Evolutionary conservation across 331 rosid species (phyloP).

Genomic region (Telfairia occidentalis): DNA sequence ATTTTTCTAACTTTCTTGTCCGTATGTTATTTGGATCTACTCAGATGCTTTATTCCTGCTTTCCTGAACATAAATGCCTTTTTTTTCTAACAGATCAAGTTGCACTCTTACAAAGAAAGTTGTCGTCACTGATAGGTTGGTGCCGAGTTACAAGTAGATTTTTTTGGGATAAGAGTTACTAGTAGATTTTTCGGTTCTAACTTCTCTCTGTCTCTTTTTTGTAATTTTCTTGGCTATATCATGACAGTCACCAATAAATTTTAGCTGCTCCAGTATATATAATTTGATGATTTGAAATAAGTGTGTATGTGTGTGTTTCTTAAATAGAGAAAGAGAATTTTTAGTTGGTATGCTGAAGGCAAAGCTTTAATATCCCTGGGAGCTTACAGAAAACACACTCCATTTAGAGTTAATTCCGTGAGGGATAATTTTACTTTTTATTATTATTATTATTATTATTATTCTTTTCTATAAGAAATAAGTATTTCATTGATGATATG

Average conservation of each 20-base stretch:
- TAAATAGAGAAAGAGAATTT: not conserved
- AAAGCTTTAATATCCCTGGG: not conserved
- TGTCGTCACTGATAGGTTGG: conserved; percentile 85
- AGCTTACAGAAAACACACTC: not conserved
- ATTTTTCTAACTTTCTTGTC: conserved; percentile 15
- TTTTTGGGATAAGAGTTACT: not conserved
- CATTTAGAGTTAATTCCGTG: not conserved
- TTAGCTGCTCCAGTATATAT: not conserved
- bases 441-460: no score
- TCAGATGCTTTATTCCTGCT: conserved; percentile 12
- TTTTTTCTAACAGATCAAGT: conserved; percentile 42
- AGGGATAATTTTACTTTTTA: no score
- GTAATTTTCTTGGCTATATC: conserved; percentile 2
- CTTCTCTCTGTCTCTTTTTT: not conserved
- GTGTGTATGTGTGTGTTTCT: not conserved
- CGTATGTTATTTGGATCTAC: conserved; percentile 6
- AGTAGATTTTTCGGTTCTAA: not conserved
- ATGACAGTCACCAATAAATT: not conserved
- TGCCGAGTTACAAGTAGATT: conserved; percentile 7
- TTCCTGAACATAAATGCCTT: conserved; percentile 6
- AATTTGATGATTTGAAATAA: not conserved
- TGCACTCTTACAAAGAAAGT: conserved; percentile 68
- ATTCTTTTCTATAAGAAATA: no score
- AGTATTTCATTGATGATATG: no score
- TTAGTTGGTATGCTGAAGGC: not conserved